A percentile compares a stretch with the other conserved stretches of the same genome.
Conservation (phyloP, 2,329 filamentous ascomycete species). For the Aspergillus sojae region DNA sequence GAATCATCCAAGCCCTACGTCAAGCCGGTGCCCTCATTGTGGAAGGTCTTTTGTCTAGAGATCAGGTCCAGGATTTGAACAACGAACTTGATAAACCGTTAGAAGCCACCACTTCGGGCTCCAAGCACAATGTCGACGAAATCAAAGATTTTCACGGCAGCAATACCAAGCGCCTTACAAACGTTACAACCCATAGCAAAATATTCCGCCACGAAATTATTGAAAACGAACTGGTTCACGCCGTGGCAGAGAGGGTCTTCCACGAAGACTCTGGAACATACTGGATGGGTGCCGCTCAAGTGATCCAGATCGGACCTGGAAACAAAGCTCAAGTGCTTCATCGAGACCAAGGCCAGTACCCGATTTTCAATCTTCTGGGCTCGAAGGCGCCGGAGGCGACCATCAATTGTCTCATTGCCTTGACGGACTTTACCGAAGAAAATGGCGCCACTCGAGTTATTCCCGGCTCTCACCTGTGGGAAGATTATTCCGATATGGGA, state of each 20-base stretch:
- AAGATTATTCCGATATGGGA: constrained; percentile 4
- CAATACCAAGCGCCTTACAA: not conserved
- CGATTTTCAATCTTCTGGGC: not conserved
- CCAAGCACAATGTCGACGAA: not conserved
- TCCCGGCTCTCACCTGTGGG: constrained; percentile 5
- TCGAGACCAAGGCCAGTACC: constrained; percentile 12
- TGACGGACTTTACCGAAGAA: constrained; percentile 10
- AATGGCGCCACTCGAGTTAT: constrained; percentile 10
- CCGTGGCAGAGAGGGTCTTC: constrained; percentile 9
- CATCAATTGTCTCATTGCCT: constrained; percentile 20
- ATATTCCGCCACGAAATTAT: constrained; percentile 11
- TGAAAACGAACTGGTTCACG: constrained; percentile 12
- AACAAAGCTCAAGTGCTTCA: constrained; percentile 15
- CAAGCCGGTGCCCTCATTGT: not conserved
- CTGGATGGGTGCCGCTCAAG: constrained; percentile 16
- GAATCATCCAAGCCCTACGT: not conserved
- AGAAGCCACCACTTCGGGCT: not conserved
- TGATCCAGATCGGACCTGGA: constrained; percentile 17
- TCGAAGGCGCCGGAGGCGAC: constrained; percentile 7
- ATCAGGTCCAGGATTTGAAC: not conserved
- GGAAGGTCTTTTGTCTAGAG: not conserved
- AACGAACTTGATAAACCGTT: not conserved
- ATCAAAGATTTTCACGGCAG: not conserved
- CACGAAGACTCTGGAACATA: constrained; percentile 11
- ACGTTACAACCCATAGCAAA: not conserved